These are phyloP conservation scores for Neckera pumila DNA, from an alignment of 225 moss, liverwort and hornwort genomes.

Conservation along the genomic window DNA sequence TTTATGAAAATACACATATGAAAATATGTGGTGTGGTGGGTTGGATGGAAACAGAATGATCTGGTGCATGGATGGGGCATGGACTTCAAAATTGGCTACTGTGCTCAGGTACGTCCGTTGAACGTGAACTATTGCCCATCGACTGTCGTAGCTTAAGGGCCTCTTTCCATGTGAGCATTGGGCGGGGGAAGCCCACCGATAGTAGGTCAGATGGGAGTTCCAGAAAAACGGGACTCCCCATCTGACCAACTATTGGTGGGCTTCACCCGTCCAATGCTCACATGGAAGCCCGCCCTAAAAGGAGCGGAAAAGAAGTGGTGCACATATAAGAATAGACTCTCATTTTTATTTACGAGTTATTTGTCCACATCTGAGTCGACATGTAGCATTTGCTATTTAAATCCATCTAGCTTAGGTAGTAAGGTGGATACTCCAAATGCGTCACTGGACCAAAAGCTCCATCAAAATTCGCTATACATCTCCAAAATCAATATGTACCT, in stretches of 20 bases:
- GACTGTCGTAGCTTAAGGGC: neutral
- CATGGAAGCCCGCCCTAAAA: too few relatives aligned
- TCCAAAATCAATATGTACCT: too few relatives aligned
- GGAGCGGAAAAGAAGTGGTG: neutral
- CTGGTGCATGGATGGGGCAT: constrained; percentile 89
- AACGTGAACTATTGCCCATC: too few relatives aligned
- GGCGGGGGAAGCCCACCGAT: too few relatives aligned
- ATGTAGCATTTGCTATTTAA: neutral
- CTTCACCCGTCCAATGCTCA: too few relatives aligned
- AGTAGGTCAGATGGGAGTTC: too few relatives aligned
- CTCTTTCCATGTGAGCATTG: too few relatives aligned
- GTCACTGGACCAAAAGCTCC: too few relatives aligned
- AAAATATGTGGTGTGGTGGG: neutral
- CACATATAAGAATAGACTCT: neutral
- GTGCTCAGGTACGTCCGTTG: constrained; percentile 37
- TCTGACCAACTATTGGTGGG: too few relatives aligned
- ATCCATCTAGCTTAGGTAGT: neutral
- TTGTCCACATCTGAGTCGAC: neutral
- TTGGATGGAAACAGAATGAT: constrained; percentile 58
- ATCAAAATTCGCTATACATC: too few relatives aligned
- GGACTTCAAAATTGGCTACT: constrained; percentile 84
- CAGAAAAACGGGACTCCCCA: too few relatives aligned
- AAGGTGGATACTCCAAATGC: too few relatives aligned
- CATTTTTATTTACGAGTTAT: neutral
- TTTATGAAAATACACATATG: neutral